phyloP scores from a whole-genome alignment of 176 grass and related monocot genomes.

The Guadua angustifolia region DNA sequence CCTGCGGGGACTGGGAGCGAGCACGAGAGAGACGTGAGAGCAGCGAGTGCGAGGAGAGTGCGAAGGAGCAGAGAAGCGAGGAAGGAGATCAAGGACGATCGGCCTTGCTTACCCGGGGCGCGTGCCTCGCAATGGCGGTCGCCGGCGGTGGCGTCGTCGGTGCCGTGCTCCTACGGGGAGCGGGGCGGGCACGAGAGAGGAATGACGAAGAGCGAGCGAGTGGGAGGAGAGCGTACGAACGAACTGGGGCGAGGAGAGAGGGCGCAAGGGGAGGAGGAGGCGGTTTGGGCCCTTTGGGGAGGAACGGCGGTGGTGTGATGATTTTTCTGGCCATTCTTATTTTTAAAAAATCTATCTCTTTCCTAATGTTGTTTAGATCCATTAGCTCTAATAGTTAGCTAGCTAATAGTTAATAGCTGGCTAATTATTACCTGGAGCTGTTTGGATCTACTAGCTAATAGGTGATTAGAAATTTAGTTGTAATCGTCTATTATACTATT shows the following conservation, averaged over 20 bases:
- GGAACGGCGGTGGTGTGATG: background rate
- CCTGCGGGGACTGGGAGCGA: background rate
- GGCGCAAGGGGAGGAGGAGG: background rate
- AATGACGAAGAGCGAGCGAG: background rate
- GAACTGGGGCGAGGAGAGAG: slow-evolving; percentile 5
- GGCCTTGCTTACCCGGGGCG: background rate
- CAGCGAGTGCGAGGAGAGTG: background rate
- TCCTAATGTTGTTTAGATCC: too few species aligned
- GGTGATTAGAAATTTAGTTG: too few species aligned
- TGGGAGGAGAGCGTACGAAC: background rate
- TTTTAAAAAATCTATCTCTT: too few species aligned
- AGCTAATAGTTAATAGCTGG: too few species aligned
- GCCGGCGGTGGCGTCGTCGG: background rate
- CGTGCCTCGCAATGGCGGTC: background rate
- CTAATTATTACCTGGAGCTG: too few species aligned
- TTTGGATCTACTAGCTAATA: too few species aligned
- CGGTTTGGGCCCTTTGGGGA: too few species aligned
- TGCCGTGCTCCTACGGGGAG: background rate
- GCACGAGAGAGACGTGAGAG: slow-evolving; percentile 52
- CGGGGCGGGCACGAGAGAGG: background rate
- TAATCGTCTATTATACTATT: too few species aligned
- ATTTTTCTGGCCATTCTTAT: too few species aligned
- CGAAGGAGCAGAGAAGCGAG: background rate
- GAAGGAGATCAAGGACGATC: background rate
- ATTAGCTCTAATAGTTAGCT: too few species aligned